phyloP scores from a whole-genome alignment of 805 yeast species.

The Cyberlindnera saturnus region DNA sequence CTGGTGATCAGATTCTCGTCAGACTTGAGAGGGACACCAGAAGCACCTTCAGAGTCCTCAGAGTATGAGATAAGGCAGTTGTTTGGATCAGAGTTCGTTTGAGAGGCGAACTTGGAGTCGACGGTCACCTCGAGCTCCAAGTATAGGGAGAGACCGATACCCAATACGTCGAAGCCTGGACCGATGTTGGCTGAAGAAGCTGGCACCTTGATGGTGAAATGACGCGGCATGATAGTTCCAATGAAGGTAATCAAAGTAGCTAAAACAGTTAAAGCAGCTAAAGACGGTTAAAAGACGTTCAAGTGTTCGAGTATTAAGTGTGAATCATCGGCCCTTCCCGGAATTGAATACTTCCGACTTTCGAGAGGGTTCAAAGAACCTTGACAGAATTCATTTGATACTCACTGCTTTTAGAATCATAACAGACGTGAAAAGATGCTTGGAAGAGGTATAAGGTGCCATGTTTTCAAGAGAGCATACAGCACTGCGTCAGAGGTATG shows the following conservation, averaged over 20 bases:
- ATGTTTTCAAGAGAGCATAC: conserved; percentile 6
- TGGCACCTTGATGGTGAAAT: conserved; percentile 70
- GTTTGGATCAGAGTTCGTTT: conserved; percentile 53
- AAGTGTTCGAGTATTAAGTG: not conserved
- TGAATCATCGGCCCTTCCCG: conserved; percentile 1
- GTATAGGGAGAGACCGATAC: conserved; percentile 77
- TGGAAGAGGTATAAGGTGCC: conserved; percentile 4
- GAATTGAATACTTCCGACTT: not conserved
- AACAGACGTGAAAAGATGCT: conserved; percentile 6
- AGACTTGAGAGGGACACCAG: conserved; percentile 68
- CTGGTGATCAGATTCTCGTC: conserved; percentile 84
- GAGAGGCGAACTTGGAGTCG: conserved; percentile 41
- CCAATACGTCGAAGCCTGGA: conserved; percentile 96
- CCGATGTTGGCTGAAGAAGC: conserved; percentile 98
- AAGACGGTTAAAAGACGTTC: too few relatives aligned
- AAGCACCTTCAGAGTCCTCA: conserved; percentile 70
- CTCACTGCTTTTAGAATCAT: too few relatives aligned
- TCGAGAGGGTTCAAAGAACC: not conserved
- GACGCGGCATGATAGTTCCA: conserved; percentile 33
- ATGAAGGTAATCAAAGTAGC: too few relatives aligned
- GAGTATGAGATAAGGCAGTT: conserved; percentile 67
- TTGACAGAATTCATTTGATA: too few relatives aligned
- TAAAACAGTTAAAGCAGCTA: too few relatives aligned
- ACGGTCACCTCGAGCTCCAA: conserved; percentile 64
- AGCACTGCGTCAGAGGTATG: conserved; percentile 17